Conservation (phyloP, 23 red algal genomes). For the Agarophyton chilense region DNA sequence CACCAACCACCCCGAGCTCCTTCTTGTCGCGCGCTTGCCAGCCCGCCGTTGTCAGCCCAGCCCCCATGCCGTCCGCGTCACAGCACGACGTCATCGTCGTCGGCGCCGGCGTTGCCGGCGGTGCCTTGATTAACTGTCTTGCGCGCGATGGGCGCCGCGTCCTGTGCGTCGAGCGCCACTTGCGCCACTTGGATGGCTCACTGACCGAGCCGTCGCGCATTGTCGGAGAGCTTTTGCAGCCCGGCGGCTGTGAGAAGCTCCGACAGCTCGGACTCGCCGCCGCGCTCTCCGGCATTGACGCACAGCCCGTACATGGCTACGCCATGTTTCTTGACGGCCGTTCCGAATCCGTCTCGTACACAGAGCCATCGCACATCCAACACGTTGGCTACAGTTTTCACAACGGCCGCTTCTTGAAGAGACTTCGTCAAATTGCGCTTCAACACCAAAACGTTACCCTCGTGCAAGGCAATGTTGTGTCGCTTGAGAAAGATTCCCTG, state of each 20-base stretch:
- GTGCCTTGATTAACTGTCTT: slow-evolving; percentile 80
- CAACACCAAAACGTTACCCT: slow-evolving; percentile 64
- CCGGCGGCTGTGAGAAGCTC: slow-evolving; percentile 81
- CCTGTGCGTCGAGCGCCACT: slow-evolving; percentile 83
- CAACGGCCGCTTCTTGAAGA: slow-evolving; percentile 93
- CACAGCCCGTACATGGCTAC: slow-evolving; percentile 89
- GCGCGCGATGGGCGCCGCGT: slow-evolving; percentile 84
- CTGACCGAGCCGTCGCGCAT: slow-evolving; percentile 85
- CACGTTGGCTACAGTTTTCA: slow-evolving; percentile 86
- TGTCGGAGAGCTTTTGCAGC: slow-evolving; percentile 96
- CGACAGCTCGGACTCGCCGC: slow-evolving; percentile 71
- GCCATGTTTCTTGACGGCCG: slow-evolving; percentile 86
- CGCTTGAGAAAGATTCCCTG: slow-evolving; percentile 26
- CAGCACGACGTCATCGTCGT: slow-evolving; percentile 93
- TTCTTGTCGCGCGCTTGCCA: neutral
- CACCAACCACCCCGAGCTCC: neutral
- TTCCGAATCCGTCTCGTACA: slow-evolving; percentile 73
- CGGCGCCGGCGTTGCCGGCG: slow-evolving; percentile 97
- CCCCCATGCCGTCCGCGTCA: neutral
- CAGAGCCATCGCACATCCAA: neutral
- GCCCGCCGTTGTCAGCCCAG: neutral
- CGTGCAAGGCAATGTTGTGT: slow-evolving; percentile 82
- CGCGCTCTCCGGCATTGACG: slow-evolving; percentile 86
- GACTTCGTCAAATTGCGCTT: slow-evolving; percentile 78
- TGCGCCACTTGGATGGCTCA: neutral